Base-by-base conservation (phyloP, 768 basidiomycete genomes). In the Leucosporidium scottii region DNA sequence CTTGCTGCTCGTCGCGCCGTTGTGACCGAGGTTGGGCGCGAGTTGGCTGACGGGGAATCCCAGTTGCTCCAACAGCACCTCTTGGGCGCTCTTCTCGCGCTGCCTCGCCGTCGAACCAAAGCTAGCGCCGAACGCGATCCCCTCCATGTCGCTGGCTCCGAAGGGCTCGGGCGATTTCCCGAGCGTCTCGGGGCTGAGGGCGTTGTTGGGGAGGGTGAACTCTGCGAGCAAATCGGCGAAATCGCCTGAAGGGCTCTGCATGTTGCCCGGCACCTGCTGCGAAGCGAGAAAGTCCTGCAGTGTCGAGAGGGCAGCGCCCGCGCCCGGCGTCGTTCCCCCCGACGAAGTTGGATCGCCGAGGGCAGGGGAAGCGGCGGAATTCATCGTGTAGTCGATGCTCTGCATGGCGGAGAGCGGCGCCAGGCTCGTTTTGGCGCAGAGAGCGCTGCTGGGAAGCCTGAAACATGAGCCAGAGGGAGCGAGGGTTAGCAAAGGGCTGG, bases 211-310 rank as follows among this genome's bases (percentile, higher is more conserved):
- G 12, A 54, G 27, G 3, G 53, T 54, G 27, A 54, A 54, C 53
- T 54, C 53, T 12, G 53, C 53, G 25, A 54, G 53, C 27, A 54
- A 30, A 27, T 54, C 53, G 53, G 53, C 53, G 20, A 54, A 54
- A 20, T 54, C 53, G 25, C 53, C 53, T 20, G 25, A 12, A 30
- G 25, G 27, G 27, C 53, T 54, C 27, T 27, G 30, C 15, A 30
- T 25, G 27, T 1, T 10, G 25, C 27, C 20, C 4, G 53, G 27
- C 10, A 15, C 7, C 13, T 44, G 39, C 20, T 54, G 53, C 27
- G 53, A 27, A 13, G 53, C 53, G 53, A 54, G 53, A 20, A 54
- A 54, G 53, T 54, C 53, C 53, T 54, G 53, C 12, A 54, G 59
- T 21, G 39, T 21, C 5, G 47, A 44, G 27, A 47, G 47, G 59